Evolutionary conservation across 441 rosid genomes (phyloP), one percentile per base, ranked within the genome.

Genomic region (Theobroma grandiflorum): DNA sequence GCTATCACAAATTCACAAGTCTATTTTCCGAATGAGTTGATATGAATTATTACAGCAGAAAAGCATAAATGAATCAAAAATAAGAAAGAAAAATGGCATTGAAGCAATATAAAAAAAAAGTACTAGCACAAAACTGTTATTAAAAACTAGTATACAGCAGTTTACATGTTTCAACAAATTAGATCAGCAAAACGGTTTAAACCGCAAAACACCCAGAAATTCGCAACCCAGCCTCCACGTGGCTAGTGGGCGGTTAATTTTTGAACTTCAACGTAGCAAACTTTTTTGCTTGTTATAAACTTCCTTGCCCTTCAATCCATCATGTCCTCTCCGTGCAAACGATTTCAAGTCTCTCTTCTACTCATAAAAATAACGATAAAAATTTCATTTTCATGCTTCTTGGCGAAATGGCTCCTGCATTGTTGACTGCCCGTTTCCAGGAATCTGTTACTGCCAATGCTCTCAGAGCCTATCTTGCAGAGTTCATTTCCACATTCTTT

Each of bases 401-500:
- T 15, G 50, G 86, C n/a, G 74, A 86, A 86, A 91, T 94, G 98
- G 89, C 93, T 63, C 86, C 94, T 0, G 45, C 84, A 37, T 77
- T 87, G 6, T 69, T 94, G 10, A 33, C 86, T 26, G 74, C 84
- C 2, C 93, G 93, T 55, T 92, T 95, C 69, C 75, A 84, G 43
- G 91, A 90, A 84, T 86, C 87, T 3, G 45, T 97, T 37, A 91
- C 90, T 47, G 81, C 78, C 31, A 84, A 79, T 49, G 91, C 99
- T 6, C 82, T 94, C 15, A 83, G 97, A 81, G 88, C 93, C 1
- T 97, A 97, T 75, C 89, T 97, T 1, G 96, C 97, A 0, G 98
- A 95, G 91, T 97, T 95, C 80, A 91, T 95, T 83, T 94, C 98
- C 33, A 94, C 98, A 33, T 97, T 97, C 95, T 92, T 91, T 75